Conservation (phyloP, 495 filamentous ascomycete species). For the Penicillium lagena region DNA sequence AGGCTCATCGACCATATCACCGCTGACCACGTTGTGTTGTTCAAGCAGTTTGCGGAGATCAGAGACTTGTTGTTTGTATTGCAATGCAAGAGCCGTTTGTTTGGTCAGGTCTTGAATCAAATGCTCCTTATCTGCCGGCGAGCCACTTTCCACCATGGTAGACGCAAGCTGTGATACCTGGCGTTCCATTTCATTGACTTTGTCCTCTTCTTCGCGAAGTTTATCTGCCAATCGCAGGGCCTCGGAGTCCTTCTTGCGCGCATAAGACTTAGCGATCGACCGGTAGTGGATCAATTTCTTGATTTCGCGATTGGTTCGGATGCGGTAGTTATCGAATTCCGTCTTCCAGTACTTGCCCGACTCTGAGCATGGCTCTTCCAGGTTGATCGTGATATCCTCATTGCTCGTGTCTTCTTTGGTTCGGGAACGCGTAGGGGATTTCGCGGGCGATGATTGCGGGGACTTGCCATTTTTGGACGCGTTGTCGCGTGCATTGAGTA, state of each 20-base stretch:
- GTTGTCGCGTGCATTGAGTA: constrained; percentile 39
- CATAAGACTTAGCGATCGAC: constrained; percentile 79
- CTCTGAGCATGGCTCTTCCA: constrained; percentile 72
- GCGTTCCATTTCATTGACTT: constrained; percentile 45
- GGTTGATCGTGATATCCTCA: constrained; percentile 64
- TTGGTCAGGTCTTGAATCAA: constrained; percentile 54
- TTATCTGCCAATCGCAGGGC: constrained; percentile 65
- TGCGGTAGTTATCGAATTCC: constrained; percentile 76
- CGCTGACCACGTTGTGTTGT: constrained; percentile 37
- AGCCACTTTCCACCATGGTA: constrained; percentile 42
- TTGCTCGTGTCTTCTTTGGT: constrained; percentile 21
- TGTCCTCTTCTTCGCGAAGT: constrained; percentile 57
- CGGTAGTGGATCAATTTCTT: constrained; percentile 74
- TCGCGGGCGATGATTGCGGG: constrained; percentile 6
- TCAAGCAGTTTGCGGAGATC: constrained; percentile 49
- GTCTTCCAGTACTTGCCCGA: constrained; percentile 94
- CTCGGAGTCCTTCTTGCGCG: constrained; percentile 81
- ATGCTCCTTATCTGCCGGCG: constrained; percentile 40
- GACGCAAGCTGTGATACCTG: constrained; percentile 55
- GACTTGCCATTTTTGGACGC: constrained; percentile 18
- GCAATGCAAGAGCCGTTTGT: constrained; percentile 59
- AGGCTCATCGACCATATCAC: constrained; percentile 31
- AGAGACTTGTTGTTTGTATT: constrained; percentile 62
- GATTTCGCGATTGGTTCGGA: constrained; percentile 71
- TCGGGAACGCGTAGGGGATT: constrained; percentile 1